Evolutionary conservation across 176 grass and related monocot species (phyloP), one percentile per base, ranked within the genome.

Genomic region (Puccinellia tenuiflora): DNA sequence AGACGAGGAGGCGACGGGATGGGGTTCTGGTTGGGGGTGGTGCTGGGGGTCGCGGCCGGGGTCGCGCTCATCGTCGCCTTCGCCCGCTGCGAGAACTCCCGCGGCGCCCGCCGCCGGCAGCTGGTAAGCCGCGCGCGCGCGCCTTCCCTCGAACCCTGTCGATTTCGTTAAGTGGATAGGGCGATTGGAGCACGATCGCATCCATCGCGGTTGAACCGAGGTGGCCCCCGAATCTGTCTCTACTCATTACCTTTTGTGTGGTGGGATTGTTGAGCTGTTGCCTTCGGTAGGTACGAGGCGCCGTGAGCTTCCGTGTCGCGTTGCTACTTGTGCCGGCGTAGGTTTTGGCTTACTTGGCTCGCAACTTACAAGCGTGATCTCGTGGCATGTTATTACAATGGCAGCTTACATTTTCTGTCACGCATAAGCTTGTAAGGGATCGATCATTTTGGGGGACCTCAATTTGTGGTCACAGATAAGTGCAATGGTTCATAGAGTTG

Each of bases 1-100:
- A 21, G 1, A 22, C 5, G 34, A 56, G 11, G 33, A 3, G 9
- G 55, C 0, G 14, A 37, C 15, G 68, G 68, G 22, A 92, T 92
- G 90, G 83, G 86, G 66, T 92, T 92, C 83, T 79, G 52, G 73
- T 10, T 92, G 54, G 90, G 90, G 26, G n/a, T 92, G 43, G 75
- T 78, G 51, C 52, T 89, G 17, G 90, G 90, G 86, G 34, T 92
- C 69, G 79, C 79, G 5, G 84, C 18, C 17, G 90, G 90, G 21
- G 34, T 92, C 46, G 86, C 68, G 26, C 53, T 92, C 79, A 69
- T 89, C 79, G 53, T 92, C 72, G 86, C 48, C 75, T 92, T 92
- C 80, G 86, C 75, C 54, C 90, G 90, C 79, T 79, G 17, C 68
- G 83, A 92, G 90, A 89, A 86, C 53, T 63, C 86, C 21, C 90